These are phyloP conservation scores for Pharnaceum exiguum DNA, from an alignment of 148 eudicot species.

Conservation along the genomic window DNA sequence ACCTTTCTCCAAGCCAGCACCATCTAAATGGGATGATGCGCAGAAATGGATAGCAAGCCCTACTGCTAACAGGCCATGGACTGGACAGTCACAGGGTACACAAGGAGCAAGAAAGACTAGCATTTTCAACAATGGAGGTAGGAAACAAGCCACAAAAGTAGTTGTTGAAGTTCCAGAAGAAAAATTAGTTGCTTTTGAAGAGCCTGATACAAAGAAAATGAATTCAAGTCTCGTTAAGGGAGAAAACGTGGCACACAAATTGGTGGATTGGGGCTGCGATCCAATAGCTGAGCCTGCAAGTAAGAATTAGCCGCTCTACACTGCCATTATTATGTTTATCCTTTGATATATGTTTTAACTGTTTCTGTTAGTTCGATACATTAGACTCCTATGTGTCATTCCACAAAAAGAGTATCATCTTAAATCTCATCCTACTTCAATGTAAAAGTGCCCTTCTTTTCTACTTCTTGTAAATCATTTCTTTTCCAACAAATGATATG, in stretches of 20 bases:
- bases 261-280: slow-evolving; percentile 45
- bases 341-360: too few relatives aligned
- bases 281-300: slow-evolving; percentile 36
- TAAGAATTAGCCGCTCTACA: slow-evolving; percentile 19
- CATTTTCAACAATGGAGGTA: slow-evolving; percentile 37
- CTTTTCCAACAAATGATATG: too few relatives aligned
- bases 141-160: slow-evolving; percentile 42
- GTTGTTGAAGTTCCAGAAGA: slow-evolving; percentile 58
- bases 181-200: slow-evolving; percentile 48
- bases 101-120: slow-evolving; percentile 33
- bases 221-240: slow-evolving; percentile 38
- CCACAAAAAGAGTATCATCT: too few relatives aligned
- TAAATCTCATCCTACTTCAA: neutral
- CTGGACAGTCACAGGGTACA: slow-evolving; percentile 28
- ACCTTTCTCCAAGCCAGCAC: slow-evolving; percentile 63
- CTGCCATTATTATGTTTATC: neutral
- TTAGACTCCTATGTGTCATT: too few relatives aligned
- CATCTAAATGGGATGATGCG: slow-evolving; percentile 86
- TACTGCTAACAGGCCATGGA: slow-evolving; percentile 41
- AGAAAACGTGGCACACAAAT: slow-evolving; percentile 25
- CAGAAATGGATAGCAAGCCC: slow-evolving; percentile 83
- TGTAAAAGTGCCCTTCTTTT: neutral
- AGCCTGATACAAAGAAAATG: slow-evolving; percentile 56
- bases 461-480: too few relatives aligned
- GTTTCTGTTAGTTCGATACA: too few relatives aligned